Evolutionary conservation across 306 rosid genomes (phyloP).

Genomic region (Cyamopsis tetragonoloba): DNA sequence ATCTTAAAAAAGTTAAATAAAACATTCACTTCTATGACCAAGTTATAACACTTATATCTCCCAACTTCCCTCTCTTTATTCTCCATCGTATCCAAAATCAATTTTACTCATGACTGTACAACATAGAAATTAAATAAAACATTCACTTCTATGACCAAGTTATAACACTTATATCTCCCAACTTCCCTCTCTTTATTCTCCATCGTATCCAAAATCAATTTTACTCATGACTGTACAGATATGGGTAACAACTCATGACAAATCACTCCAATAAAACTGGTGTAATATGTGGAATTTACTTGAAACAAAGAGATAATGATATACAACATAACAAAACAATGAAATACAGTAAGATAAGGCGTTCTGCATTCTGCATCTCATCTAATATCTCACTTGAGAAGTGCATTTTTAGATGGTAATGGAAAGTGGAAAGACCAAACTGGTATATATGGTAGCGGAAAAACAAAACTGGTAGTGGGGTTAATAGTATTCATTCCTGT

Average conservation of each 20-base stretch:
- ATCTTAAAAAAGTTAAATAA: too few relatives aligned
- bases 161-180: too few relatives aligned
- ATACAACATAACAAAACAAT: background rate
- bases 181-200: background rate
- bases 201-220: background rate
- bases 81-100: background rate
- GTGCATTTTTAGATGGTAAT: background rate
- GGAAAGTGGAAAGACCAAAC: too few relatives aligned
- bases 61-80: background rate
- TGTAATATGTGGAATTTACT: background rate
- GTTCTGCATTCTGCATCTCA: constrained; percentile 1
- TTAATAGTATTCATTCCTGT: background rate
- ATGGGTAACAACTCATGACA: background rate
- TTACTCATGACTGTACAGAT: background rate
- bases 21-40: background rate
- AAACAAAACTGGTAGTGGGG: background rate
- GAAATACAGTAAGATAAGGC: background rate
- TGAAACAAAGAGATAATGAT: background rate
- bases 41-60: too few relatives aligned
- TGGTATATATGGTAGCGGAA: too few relatives aligned
- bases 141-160: background rate
- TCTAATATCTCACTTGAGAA: background rate
- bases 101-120: background rate
- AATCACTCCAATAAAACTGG: background rate
- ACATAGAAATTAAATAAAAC: background rate